Conservation (phyloP, 805 yeast genomes). For the Priceomyces carsonii region DNA sequence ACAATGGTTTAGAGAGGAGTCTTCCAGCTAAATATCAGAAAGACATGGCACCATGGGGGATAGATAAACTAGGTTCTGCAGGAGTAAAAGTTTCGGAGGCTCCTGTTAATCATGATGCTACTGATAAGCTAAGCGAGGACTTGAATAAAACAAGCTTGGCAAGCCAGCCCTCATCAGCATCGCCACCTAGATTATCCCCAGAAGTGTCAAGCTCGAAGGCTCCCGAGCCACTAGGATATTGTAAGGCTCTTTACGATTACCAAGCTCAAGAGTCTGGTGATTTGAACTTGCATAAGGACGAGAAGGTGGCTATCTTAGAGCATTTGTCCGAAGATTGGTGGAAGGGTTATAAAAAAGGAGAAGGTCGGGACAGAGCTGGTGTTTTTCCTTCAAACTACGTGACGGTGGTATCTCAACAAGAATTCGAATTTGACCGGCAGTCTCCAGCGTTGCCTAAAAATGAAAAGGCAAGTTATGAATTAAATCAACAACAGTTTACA, state of each 20-base stretch:
- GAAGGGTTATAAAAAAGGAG: slow-evolving; percentile 59
- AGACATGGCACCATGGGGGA: slow-evolving; percentile 51
- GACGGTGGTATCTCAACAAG: slow-evolving; percentile 36
- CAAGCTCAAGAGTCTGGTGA: slow-evolving; percentile 76
- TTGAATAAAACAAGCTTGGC: slow-evolving; percentile 7
- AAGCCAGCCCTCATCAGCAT: slow-evolving; percentile 11
- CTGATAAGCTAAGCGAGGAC: slow-evolving; percentile 5
- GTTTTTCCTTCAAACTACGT: slow-evolving; percentile 92
- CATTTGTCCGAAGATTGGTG: slow-evolving; percentile 88
- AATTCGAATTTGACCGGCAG: slow-evolving; percentile 18
- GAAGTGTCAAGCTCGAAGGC: slow-evolving; percentile 13
- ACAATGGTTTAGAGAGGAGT: slow-evolving; percentile 45
- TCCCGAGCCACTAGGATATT: slow-evolving; percentile 32
- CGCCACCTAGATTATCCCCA: slow-evolving; percentile 22
- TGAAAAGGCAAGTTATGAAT: slow-evolving; percentile 17
- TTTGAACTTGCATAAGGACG: slow-evolving; percentile 63
- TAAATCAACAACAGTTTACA: slow-evolving; percentile 2
- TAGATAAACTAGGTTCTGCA: slow-evolving; percentile 26
- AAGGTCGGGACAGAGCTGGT: slow-evolving; percentile 54
- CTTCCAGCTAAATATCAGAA: slow-evolving; percentile 60
- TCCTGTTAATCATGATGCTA: slow-evolving; percentile 4
- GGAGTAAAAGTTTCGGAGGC: slow-evolving; percentile 2
- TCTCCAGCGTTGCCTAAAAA: slow-evolving; percentile 14
- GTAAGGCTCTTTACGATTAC: slow-evolving; percentile 76
- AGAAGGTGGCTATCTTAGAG: slow-evolving; percentile 67